Evolutionary conservation across 2,329 filamentous ascomycete genomes (phyloP), one percentile per base, ranked within the genome.

Genomic region (Diatrype stigma): DNA sequence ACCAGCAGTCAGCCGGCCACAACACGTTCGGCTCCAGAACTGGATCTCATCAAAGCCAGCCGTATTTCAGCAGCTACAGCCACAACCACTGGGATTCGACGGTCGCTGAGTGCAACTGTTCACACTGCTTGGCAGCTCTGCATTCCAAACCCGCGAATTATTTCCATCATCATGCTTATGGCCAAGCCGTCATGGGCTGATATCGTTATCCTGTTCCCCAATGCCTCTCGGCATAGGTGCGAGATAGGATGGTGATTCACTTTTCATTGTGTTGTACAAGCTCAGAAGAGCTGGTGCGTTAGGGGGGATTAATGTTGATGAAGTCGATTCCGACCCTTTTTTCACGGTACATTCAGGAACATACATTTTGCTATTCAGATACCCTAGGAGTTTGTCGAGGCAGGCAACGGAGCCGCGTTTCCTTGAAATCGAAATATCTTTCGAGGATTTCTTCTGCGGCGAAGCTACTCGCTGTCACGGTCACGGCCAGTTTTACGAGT

Each of bases 131-230:
- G 28, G 67, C 73, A 17, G 65, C 73, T 8, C 67, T 73, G 10
- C 64, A 66, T 47, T 57, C 54, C 59, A 79, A 80, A 64, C 69
- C 74, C 12, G 61, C 67, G 3, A 63, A 71, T 1, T 82, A 81
- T 63, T 78, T 82, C 53, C 65, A 70, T 46, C 61, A 71, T 21
- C 74, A 78, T 48, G 67, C 65, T 40, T 82, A 80, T 50, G 73
- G 75, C 26, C 80, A 82, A 61, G 68, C 80, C 14, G 80, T 83
- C 16, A 75, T 82, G 64, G 79, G 80, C 48, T 80, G 63, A 71
- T 47, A 45, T 40, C 50, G 12, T 50, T 56, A 52, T 50, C 56
- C 55, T 60, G 48, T 50, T 49, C 44, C 51, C 48, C 52, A 60
- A 50, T 51, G 50, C 30, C 21, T 46, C 32, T 44, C 48, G 46